These are phyloP conservation scores for Ceratocystis lukuohia DNA, from an alignment of 2,329 filamentous ascomycete species.

Conservation along the genomic window DNA sequence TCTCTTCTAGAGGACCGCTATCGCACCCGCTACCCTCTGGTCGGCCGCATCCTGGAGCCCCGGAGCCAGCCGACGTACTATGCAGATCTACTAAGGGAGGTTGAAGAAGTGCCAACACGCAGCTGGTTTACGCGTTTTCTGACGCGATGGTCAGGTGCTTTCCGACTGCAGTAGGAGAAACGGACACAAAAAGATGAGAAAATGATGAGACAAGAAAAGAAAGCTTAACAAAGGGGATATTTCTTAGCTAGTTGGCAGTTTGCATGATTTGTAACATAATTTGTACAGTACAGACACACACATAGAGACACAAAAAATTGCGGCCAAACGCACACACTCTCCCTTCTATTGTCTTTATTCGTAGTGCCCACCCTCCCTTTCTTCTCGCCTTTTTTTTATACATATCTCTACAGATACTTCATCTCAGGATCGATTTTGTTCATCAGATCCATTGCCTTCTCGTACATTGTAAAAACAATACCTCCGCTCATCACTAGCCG, in stretches of 20 bases:
- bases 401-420: conserved; percentile 54
- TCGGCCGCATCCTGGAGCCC: conserved; percentile 36
- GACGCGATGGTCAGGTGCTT: conserved; percentile 45
- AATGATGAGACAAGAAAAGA: not conserved
- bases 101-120: conserved; percentile 48
- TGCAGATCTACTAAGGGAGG: conserved; percentile 44
- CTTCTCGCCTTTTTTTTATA: not conserved
- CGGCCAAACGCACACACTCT: not conserved
- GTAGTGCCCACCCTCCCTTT: not conserved
- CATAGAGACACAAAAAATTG: not conserved
- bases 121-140: conserved; percentile 39
- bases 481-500: conserved; percentile 82
- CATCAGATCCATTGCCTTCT: conserved; percentile 89
- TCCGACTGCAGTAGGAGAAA: conserved; percentile 39
- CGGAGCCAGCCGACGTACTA: conserved; percentile 53
- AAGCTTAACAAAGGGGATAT: not conserved
- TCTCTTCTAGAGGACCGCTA: conserved; percentile 48
- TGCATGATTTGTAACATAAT: not conserved
- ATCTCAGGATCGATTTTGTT: conserved; percentile 67
- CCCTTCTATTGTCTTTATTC: not conserved
- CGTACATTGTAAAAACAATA: conserved; percentile 97
- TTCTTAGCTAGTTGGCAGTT: not conserved
- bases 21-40: conserved; percentile 27
- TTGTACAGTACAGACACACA: conserved; percentile 9
- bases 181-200: not conserved